Conservation (phyloP, 768 basidiomycete genomes). For the Boletus insuetus region DNA sequence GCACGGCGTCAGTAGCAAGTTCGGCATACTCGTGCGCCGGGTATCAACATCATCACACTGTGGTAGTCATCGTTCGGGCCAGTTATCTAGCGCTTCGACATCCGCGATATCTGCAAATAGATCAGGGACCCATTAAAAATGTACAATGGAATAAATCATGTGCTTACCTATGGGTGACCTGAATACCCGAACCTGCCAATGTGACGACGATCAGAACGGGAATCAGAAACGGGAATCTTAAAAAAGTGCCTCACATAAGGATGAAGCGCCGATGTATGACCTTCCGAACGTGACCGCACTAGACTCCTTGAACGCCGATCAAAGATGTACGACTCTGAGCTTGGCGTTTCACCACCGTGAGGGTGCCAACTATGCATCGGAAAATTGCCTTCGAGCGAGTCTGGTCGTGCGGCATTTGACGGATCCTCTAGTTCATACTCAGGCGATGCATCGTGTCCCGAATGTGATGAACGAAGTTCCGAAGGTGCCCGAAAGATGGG, state of each 20-base stretch:
- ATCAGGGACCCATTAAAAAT: neutral
- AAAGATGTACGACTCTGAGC: conserved; percentile 26
- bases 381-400: conserved; percentile 24
- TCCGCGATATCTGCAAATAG: conserved; percentile 28
- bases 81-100: conserved; percentile 23
- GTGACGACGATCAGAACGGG: conserved; percentile 7
- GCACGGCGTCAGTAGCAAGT: neutral
- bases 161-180: conserved; percentile 33
- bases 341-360: conserved; percentile 9
- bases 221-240: neutral
- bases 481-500: conserved; percentile 21
- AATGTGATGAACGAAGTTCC: conserved; percentile 17
- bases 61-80: conserved; percentile 19
- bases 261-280: conserved; percentile 22
- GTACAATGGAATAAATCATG: neutral
- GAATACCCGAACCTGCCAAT: conserved; percentile 27
- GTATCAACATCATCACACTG: conserved; percentile 3
- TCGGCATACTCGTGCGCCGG: neutral
- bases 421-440: conserved; percentile 40
- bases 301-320: conserved; percentile 27
- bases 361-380: conserved; percentile 25
- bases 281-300: conserved; percentile 32
- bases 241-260: conserved; percentile 27
- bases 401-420: conserved; percentile 4
- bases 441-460: conserved; percentile 34